Evolutionary conservation across 2,329 filamentous ascomycete genomes (phyloP).

Genomic region (Talaromyces sp.): DNA sequence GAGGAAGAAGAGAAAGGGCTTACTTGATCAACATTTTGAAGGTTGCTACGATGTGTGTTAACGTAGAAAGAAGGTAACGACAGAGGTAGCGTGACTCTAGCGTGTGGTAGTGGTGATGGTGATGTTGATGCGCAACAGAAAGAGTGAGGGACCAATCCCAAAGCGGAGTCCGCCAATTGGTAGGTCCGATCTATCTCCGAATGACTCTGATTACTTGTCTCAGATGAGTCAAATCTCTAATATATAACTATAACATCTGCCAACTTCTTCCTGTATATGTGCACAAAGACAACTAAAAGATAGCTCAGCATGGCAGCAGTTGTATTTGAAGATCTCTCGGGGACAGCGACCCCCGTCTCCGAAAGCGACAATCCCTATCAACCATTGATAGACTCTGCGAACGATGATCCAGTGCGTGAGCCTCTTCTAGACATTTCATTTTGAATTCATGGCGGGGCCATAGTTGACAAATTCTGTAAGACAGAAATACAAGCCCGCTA

Average conservation of each 20-base stretch:
- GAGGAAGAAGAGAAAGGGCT: constrained; percentile 19
- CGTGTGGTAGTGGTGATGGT: not conserved
- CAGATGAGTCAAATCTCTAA: not conserved
- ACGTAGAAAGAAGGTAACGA: not conserved
- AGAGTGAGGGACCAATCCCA: not conserved
- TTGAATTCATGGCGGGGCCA: not conserved
- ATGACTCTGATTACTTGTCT: not conserved
- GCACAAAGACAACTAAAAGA: not conserved
- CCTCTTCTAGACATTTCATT: not conserved
- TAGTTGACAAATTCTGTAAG: constrained; percentile 15
- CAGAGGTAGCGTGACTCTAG: not conserved
- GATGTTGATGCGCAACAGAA: not conserved
- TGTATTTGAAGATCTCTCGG: constrained; percentile 36
- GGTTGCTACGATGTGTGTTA: not conserved
- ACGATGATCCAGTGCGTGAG: constrained; percentile 61
- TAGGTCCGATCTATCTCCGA: not conserved
- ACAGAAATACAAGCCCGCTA: constrained; percentile 68
- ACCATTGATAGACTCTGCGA: constrained; percentile 65
- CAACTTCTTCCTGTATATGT: not conserved
- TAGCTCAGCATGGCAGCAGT: constrained; percentile 26
- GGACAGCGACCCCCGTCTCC: constrained; percentile 28
- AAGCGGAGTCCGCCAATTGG: not conserved
- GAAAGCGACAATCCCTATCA: constrained; percentile 67
- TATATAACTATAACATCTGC: not conserved
- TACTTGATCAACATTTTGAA: constrained; percentile 53